Evolutionary conservation across 1,139 yeast species (phyloP), one percentile per base, ranked within the genome.

Genomic region (Debaryomycetaceae sp.): DNA sequence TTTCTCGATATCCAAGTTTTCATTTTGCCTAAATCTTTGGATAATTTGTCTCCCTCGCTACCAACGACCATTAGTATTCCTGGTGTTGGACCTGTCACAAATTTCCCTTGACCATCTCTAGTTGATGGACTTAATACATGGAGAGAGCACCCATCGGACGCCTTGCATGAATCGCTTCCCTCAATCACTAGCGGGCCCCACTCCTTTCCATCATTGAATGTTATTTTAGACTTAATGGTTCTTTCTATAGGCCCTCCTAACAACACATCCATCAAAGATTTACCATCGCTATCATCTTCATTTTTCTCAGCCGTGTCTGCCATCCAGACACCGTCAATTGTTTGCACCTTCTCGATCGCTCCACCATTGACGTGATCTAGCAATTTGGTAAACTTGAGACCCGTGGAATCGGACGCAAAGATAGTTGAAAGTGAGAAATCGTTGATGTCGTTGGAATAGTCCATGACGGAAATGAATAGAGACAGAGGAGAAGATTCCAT

Each of bases 61-160:
- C 91, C 93, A 27, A 77, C 60, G 1, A 80, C 88, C 52, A 87
- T 55, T 20, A 87, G 49, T 24, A 89, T 78, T 23, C 91, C 95
- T 0, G 96, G 90, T 0, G 89, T 80, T 6, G 87, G 83, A 5
- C 83, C 82, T 1, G 83, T 73, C n/a, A 75, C 76, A 44, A 71
- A 72, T 36, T 73, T 72, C 6, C 85, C 84, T 43, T 74, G 75
- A 14, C 87, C 86, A 45, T 73, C 69, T 48, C 75, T 67, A 52
- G 78, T 81, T 5, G 74, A 63, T 2, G 79, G 63, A 44, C 78
- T 66, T 43, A 80, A 59, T 6, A 85, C 55, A 56, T 85, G 84
- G 45, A 87, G 70, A 2, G 83, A 72, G 55, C 91, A 84, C 0
- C 66, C 72, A 9, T 69, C 66, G 1, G 67, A 69, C 36, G 72